Percentiles rank a stretch among this genome's conserved stretches.
phyloP scores from a whole-genome alignment of 2,329 filamentous ascomycete genomes.

The Ascochyta lentis region DNA sequence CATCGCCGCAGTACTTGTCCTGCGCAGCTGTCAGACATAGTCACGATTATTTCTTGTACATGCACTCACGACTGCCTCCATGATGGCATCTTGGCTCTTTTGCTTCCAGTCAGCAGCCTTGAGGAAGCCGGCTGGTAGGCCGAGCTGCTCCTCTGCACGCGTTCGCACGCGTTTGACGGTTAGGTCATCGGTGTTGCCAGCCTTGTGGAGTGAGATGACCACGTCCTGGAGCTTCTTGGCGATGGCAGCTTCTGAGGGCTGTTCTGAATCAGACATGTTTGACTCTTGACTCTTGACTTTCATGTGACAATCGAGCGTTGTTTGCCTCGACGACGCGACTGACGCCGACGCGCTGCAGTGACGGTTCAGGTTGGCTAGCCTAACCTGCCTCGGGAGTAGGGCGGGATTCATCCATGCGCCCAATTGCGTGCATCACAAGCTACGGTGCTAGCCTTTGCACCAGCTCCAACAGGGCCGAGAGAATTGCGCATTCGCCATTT shows the following conservation, averaged over 20 bases:
- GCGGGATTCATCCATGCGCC: conserved; percentile 1
- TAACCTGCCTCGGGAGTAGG: conserved; percentile 1
- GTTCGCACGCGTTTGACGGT: conserved; percentile 64
- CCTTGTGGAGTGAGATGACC: conserved; percentile 50
- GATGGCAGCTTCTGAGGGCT: conserved; percentile 48
- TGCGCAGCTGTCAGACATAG: conserved; percentile 18
- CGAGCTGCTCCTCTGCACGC: conserved; percentile 59
- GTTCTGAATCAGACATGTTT: conserved; percentile 43
- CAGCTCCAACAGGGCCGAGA: conserved; percentile 5
- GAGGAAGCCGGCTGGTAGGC: conserved; percentile 61
- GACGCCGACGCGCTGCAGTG: conserved; percentile 9
- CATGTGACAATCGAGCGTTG: conserved; percentile 20
- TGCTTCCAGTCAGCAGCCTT: conserved; percentile 63
- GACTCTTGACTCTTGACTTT: neutral
- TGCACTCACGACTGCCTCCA: conserved; percentile 38
- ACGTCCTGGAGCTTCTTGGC: conserved; percentile 50
- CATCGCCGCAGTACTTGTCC: conserved; percentile 39
- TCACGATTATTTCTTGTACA: neutral
- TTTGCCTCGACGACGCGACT: conserved; percentile 9
- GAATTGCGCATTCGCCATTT: conserved; percentile 1
- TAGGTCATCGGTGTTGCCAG: conserved; percentile 57
- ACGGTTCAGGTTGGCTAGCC: conserved; percentile 14
- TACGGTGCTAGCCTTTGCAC: neutral
- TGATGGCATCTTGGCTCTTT: conserved; percentile 53
- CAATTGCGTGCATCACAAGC: conserved; percentile 7